Base-by-base conservation (phyloP, 768 basidiomycete genomes). In the Leucocoprinus sp. region DNA sequence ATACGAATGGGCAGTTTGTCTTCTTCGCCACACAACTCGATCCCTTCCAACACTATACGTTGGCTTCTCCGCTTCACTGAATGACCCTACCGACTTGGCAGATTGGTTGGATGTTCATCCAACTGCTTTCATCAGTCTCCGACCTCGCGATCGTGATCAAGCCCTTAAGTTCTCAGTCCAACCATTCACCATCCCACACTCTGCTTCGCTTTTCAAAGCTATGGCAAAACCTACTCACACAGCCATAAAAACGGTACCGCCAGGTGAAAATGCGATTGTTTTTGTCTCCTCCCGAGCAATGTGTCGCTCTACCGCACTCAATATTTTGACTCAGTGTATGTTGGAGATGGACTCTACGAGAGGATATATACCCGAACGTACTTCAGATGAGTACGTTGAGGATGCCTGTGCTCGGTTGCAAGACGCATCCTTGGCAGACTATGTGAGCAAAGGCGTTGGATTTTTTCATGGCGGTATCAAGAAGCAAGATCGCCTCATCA, bases 181-280 rank as follows among this genome's bases (percentile, higher is more conserved):
- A 44, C 75, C 89, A 0, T 97, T 95, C 65, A 83, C 81, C 14
- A 84, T 92, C 36, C 78, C 91, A 0, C 81, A 92, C 55, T 96
- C 93, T 3, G 74, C 84, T 0, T 80, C 89, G 0, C 70, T 98
- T 15, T 82, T 92, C 64, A 93, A 93, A 56, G 76, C 82, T 2
- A 96, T 98, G 84, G 78, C 86, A 37, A 93, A 91, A 59, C 92
- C 95, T 2, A 80, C 84, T 1, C 88, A 93, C 62, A 64, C 78
- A 8, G 80, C 80, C n/a, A 79, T 96, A 49, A 74, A 65, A 47
- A 57, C 64, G 11, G 66, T 66, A 2, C 59, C 67, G 1, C 55
- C 60, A 9, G 67, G 64, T 5, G 73, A 74, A 45, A 67, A 74
- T 2, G 75, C 82, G 0, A 75, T 98, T 50, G 71, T 95, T 8